phyloP scores from a whole-genome alignment of 805 yeast species.

The Wickerhamomyces canadensis region DNA sequence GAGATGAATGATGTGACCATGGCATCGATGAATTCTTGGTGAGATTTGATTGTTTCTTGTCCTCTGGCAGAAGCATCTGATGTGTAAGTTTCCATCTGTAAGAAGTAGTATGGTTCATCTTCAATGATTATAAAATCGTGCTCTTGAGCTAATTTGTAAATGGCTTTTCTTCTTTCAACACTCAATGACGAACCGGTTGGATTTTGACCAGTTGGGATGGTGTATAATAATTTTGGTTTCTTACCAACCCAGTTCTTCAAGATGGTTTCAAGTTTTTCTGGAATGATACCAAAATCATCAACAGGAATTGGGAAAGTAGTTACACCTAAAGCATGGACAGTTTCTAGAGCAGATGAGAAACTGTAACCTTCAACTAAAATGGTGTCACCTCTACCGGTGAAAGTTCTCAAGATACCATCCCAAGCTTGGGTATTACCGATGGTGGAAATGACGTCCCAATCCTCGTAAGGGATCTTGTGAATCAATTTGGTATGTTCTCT shows the following conservation, averaged over 20 bases:
- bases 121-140: slow-evolving; percentile 85
- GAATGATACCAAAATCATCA: slow-evolving; percentile 75
- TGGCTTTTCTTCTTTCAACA: slow-evolving; percentile 65
- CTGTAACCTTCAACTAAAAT: slow-evolving; percentile 77
- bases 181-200: slow-evolving; percentile 91
- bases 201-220: slow-evolving; percentile 95
- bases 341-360: slow-evolving; percentile 80
- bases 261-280: slow-evolving; percentile 56
- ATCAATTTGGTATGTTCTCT: slow-evolving; percentile 65
- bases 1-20: slow-evolving; percentile 60
- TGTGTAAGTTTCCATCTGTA: slow-evolving; percentile 84
- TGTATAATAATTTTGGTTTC: slow-evolving; percentile 82
- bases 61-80: slow-evolving; percentile 33
- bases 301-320: slow-evolving; percentile 66
- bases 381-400: slow-evolving; percentile 75
- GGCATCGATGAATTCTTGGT: slow-evolving; percentile 41
- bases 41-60: slow-evolving; percentile 17
- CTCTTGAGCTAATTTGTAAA: slow-evolving; percentile 75
- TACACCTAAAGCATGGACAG: slow-evolving; percentile 70
- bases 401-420: slow-evolving; percentile 77
- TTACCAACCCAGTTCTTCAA: slow-evolving; percentile 68
- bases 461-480: slow-evolving; percentile 42
- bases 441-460: slow-evolving; percentile 69
- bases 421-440: slow-evolving; percentile 89
- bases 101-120: slow-evolving; percentile 96